Percentiles rank a stretch among this genome's conserved stretches.
Conservation (phyloP, 1,139 yeast species). For the Debaryomycetaceae sp. region DNA sequence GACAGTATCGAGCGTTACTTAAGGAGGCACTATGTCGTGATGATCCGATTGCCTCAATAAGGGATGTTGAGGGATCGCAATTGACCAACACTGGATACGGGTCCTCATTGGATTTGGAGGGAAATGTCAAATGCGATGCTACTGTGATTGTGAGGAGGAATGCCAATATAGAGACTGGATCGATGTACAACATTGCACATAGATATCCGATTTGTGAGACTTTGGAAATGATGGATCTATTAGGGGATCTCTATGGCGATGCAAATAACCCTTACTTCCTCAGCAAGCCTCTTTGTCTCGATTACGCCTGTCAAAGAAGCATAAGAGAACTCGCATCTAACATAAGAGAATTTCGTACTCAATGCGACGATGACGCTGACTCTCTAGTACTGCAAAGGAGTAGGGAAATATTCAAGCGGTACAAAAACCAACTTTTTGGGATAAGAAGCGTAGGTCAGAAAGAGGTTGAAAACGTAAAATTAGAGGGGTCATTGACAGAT, state of each 20-base stretch:
- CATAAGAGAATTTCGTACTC: background rate
- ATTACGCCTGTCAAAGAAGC: constrained; percentile 7
- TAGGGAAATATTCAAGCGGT: constrained; percentile 11
- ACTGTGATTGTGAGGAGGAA: constrained; percentile 19
- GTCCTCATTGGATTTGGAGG: constrained; percentile 45
- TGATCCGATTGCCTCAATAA: constrained; percentile 15
- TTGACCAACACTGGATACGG: constrained; percentile 59
- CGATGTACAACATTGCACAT: constrained; percentile 22
- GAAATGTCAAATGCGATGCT: constrained; percentile 54
- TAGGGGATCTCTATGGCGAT: constrained; percentile 13
- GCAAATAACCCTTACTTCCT: constrained; percentile 17
- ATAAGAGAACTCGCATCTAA: constrained; percentile 1
- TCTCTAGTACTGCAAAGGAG: constrained; percentile 15
- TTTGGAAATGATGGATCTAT: constrained; percentile 4
- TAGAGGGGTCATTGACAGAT: constrained; percentile 15
- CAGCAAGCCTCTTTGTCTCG: constrained; percentile 23
- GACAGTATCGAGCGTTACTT: constrained; percentile 20
- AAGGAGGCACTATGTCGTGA: constrained; percentile 15
- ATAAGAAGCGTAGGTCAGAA: background rate
- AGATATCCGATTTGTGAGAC: constrained; percentile 22
- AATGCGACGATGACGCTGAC: constrained; percentile 2
- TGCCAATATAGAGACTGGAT: constrained; percentile 11
- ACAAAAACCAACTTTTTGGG: constrained; percentile 6
- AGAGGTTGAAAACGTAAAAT: constrained; percentile 3
- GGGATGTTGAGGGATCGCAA: constrained; percentile 39